phyloP scores from a whole-genome alignment of 2,329 filamentous ascomycete genomes.

The Orbilia oligospora region DNA sequence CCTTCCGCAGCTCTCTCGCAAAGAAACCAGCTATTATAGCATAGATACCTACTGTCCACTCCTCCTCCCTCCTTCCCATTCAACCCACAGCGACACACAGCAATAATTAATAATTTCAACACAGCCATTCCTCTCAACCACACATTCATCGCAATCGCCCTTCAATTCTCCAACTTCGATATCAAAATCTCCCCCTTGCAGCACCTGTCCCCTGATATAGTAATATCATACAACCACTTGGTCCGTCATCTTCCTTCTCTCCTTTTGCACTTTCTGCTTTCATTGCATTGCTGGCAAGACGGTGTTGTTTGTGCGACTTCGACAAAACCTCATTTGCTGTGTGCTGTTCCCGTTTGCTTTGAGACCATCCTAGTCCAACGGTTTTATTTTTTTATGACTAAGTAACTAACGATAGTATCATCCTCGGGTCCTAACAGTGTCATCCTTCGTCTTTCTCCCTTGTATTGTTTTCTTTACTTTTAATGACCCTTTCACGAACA shows the following conservation, averaged over 20 bases:
- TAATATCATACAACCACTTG: slow-evolving; percentile 35
- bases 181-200: slow-evolving; percentile 47
- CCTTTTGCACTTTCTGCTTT: background rate
- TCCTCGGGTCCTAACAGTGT: slow-evolving; percentile 27
- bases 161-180: slow-evolving; percentile 42
- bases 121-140: slow-evolving; percentile 35
- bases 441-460: slow-evolving; percentile 24
- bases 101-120: slow-evolving; percentile 29
- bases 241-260: slow-evolving; percentile 32
- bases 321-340: slow-evolving; percentile 19
- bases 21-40: background rate
- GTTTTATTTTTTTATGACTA: slow-evolving; percentile 28
- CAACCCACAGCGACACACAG: slow-evolving; percentile 11
- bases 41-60: slow-evolving; percentile 27
- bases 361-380: slow-evolving; percentile 15
- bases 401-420: slow-evolving; percentile 48
- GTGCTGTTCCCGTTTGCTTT: slow-evolving; percentile 13
- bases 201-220: slow-evolving; percentile 47
- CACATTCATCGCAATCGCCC: slow-evolving; percentile 44
- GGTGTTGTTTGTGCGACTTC: slow-evolving; percentile 45
- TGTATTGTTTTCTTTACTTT: slow-evolving; percentile 5
- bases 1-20: slow-evolving; percentile 13
- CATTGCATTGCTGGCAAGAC: slow-evolving; percentile 33
- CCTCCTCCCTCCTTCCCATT: background rate
- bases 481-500: slow-evolving; percentile 56